Evolutionary conservation across 331 rosid genomes (phyloP).

Genomic region (Phaseolus coccineus): DNA sequence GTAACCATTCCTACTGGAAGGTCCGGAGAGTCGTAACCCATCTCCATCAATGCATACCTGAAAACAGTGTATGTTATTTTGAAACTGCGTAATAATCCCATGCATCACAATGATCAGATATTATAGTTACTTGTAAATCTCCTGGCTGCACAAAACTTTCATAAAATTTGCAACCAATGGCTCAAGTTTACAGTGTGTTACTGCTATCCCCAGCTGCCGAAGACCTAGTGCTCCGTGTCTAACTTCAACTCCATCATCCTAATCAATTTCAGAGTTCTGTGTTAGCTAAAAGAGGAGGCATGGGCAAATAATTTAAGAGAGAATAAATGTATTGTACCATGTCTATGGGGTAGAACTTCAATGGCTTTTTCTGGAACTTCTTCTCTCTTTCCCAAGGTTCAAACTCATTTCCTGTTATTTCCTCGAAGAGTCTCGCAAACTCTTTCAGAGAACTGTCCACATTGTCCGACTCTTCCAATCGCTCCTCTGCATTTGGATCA

Average conservation of each 20-base stretch:
- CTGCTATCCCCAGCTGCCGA: constrained; percentile 76
- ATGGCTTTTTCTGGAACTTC: constrained; percentile 74
- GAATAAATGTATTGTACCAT: constrained; percentile 60
- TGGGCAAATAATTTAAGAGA: background rate
- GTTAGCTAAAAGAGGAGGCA: background rate
- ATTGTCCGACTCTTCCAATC: constrained; percentile 67
- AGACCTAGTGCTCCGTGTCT: constrained; percentile 77
- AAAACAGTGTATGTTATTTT: background rate
- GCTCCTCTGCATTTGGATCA: constrained; percentile 79
- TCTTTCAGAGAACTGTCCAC: constrained; percentile 62
- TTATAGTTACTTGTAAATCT: constrained; percentile 70
- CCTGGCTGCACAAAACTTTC: constrained; percentile 83
- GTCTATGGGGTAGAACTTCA: constrained; percentile 80
- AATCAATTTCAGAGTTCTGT: background rate
- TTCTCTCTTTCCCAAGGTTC: constrained; percentile 88
- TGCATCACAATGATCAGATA: background rate
- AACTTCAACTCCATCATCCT: constrained; percentile 92
- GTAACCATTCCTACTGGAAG: constrained; percentile 85
- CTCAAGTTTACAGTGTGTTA: constrained; percentile 76
- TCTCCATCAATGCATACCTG: constrained; percentile 91
- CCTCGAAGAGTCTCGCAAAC: constrained; percentile 77
- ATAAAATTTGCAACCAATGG: constrained; percentile 75
- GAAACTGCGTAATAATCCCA: background rate
- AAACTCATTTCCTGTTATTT: constrained; percentile 78
- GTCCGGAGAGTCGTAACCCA: constrained; percentile 81